A percentile compares a stretch with the other conserved stretches of the same genome.
Evolutionary conservation across 164 flowering plant genomes (phyloP).

Genomic region (Malania oleifera): DNA sequence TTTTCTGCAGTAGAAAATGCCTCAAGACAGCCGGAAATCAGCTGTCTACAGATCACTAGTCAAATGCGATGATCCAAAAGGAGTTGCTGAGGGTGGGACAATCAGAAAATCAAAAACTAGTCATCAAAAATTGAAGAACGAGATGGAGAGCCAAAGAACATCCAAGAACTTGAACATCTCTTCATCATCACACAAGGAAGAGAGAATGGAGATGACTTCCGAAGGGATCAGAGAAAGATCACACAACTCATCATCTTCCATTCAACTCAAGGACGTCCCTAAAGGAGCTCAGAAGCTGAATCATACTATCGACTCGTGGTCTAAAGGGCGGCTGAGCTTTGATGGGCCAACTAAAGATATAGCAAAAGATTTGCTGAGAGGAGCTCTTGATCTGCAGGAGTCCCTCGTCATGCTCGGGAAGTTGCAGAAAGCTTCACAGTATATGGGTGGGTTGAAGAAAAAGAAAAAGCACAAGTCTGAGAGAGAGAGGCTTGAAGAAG

Average conservation of each 20-base stretch:
- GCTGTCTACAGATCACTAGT: constrained; percentile 62
- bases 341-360: constrained; percentile 42
- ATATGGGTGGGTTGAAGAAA: constrained; percentile 37
- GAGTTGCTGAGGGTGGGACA: constrained; percentile 50
- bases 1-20: constrained; percentile 52
- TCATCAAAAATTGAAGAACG: constrained; percentile 25
- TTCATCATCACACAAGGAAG: constrained; percentile 9
- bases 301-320: constrained; percentile 56
- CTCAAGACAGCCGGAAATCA: constrained; percentile 55
- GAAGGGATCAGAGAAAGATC: constrained; percentile 19
- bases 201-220: constrained; percentile 19
- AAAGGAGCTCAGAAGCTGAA: constrained; percentile 70
- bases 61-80: constrained; percentile 73
- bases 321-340: constrained; percentile 28
- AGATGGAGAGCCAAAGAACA: constrained; percentile 14
- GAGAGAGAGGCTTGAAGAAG: constrained; percentile 17
- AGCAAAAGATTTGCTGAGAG: constrained; percentile 64
- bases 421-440: constrained; percentile 61
- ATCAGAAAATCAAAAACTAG: constrained; percentile 43
- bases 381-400: constrained; percentile 82
- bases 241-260: constrained; percentile 28
- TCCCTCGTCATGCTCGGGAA: constrained; percentile 65
- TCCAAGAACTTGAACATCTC: constrained; percentile 21
- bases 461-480: constrained; percentile 28
- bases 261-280: constrained; percentile 59